These are phyloP conservation scores for Candida boidinii DNA, from an alignment of 805 yeast species.

Conservation along the genomic window DNA sequence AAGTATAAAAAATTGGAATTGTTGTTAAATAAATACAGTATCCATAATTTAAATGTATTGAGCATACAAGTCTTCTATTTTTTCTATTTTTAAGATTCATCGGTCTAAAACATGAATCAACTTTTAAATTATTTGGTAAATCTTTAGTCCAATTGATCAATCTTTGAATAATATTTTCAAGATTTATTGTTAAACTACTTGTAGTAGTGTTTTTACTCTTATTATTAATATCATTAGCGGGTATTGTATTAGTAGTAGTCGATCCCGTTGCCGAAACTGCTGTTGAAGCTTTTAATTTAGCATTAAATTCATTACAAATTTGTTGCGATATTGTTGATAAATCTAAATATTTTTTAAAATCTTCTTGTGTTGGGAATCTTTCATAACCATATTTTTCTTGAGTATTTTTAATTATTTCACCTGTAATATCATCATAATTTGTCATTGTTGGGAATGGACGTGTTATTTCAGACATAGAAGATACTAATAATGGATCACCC, in stretches of 20 bases:
- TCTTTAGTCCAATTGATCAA: constrained; percentile 17
- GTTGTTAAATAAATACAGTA: constrained; percentile 21
- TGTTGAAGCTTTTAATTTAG: constrained; percentile 4
- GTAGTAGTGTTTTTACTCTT: constrained; percentile 8
- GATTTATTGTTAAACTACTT: constrained; percentile 6
- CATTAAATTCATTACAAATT: too few relatives aligned
- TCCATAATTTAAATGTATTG: constrained; percentile 19
- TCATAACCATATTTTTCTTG: not conserved
- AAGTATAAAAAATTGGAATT: constrained; percentile 17
- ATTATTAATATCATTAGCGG: constrained; percentile 16
- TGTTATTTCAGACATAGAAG: constrained; percentile 7
- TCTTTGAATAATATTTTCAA: constrained; percentile 14
- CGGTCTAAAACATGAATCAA: constrained; percentile 7
- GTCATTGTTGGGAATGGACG: constrained; percentile 13
- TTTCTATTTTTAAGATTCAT: constrained; percentile 5
- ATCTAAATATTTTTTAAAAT: too few relatives aligned
- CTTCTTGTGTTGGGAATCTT: constrained; percentile 3
- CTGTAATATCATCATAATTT: constrained; percentile 5
- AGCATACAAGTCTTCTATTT: constrained; percentile 13
- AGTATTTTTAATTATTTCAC: too few relatives aligned
- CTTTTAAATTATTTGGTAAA: constrained; percentile 10
- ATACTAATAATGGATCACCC: constrained; percentile 15
- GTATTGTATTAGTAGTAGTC: too few relatives aligned
- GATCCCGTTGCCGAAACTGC: too few relatives aligned
- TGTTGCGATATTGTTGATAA: too few relatives aligned